Percentiles rank a stretch among this genome's conserved stretches.
These are phyloP conservation scores for Zea mays DNA, from an alignment of 176 grass and related monocot species.

Conservation along the genomic window Zm-B73-REFERENCE-NAM-5.0 NC_050096.1:39682501-39683000, in stretches of 20 bases:
- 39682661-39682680: constrained; percentile 19
- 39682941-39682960: background rate
- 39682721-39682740: background rate
- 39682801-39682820: background rate
- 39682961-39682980: constrained; percentile 19
- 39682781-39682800: background rate
- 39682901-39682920: constrained; percentile 21
- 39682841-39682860: background rate
- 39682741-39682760: background rate
- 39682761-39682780: background rate
- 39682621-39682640: constrained; percentile 25
- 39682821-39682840: constrained; percentile 16
- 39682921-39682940: background rate
- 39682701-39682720: constrained; percentile 23
- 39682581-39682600: constrained; percentile 26
- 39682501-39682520: constrained; percentile 20
- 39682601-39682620: constrained; percentile 23
- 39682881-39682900: background rate
- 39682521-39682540: constrained; percentile 2
- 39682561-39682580: constrained; percentile 35
- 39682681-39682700: constrained; percentile 36
- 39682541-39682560: constrained; percentile 22
- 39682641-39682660: constrained; percentile 43
- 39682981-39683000: background rate
- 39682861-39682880: background rate